Evolutionary conservation across 2,329 filamentous ascomycete genomes (phyloP), one percentile per base, ranked within the genome.

Genomic region (Basipetospora chlamydospora): DNA sequence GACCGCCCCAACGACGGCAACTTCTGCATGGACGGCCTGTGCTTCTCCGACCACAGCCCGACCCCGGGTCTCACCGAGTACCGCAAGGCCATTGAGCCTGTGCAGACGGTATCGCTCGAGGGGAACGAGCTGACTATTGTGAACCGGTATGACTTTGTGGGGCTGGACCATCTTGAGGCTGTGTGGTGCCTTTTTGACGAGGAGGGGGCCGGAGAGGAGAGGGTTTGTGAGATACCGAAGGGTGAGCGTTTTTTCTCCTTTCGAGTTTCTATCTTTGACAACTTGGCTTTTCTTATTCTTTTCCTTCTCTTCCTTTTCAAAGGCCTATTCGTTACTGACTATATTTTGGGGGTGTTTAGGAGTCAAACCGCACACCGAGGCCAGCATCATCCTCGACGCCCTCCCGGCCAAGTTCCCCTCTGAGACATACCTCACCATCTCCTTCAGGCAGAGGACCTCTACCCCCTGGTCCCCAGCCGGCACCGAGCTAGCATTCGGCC

Each of bases 1-100:
- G 73, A 77, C 33, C 55, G 63, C 0, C 72, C 71, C 0, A 72
- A 77, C 43, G 73, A 77, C 45, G 58, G 55, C 2, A 70, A 68
- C 38, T 78, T 77, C 35, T 63, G 71, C 28, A 63, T 73, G 58
- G 70, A 74, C 40, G 70, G 70, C 2, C 54, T 74, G 6, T 59
- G 59, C 23, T 52, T 59, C 3, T 64, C 63, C 4, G 53, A 60
- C n/a, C 68, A 73, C 43, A 60, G 53, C 0, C 64, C 68, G 0
- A 63, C 60, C 0, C 66, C 67, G 0, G 70, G 70, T 0, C 48
- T 76, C 15, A 41, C 53, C 7, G 70, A 75, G 45, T 67, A 71
- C 43, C 66, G 66, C 43, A 75, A 75, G 45, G 66, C 64, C 6
- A 71, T 75, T 39, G 66, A 73, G 44, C 74, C 73, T 0, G 63